Evolutionary conservation across 1,139 yeast genomes (phyloP).

Genomic region (Maudiozyma humilis): DNA sequence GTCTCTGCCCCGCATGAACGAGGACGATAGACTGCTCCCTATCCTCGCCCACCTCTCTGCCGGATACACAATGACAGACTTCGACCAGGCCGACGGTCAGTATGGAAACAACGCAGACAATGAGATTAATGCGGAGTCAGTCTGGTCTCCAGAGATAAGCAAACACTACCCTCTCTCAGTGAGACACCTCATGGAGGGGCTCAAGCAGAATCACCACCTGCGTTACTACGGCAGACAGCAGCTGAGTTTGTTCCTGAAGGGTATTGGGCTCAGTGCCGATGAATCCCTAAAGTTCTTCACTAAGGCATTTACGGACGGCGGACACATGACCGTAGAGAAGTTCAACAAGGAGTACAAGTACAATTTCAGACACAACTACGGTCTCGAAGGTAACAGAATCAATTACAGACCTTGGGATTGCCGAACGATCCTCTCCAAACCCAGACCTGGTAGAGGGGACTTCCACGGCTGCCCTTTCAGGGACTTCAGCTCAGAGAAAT

Average conservation of each 20-base stretch:
- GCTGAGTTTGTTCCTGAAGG: constrained; percentile 74
- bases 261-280: constrained; percentile 77
- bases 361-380: constrained; percentile 81
- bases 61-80: constrained; percentile 60
- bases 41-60: constrained; percentile 68
- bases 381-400: constrained; percentile 81
- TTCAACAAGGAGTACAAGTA: constrained; percentile 84
- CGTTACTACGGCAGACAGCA: constrained; percentile 81
- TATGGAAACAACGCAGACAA: constrained; percentile 31
- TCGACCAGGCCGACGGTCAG: constrained; percentile 32
- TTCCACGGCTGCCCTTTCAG: constrained; percentile 92
- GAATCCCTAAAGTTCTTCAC: constrained; percentile 88
- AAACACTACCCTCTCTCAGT: constrained; percentile 83
- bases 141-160: constrained; percentile 47
- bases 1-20: constrained; percentile 76
- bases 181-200: constrained; percentile 53
- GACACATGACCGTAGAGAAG: constrained; percentile 54
- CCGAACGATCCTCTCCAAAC: constrained; percentile 61
- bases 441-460: constrained; percentile 64
- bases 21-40: constrained; percentile 83
- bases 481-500: constrained; percentile 55
- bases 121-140: constrained; percentile 54
- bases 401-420: constrained; percentile 86
- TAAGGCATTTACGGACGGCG: constrained; percentile 50
- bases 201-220: constrained; percentile 60